These are phyloP conservation scores for Cornus suecica DNA, from an alignment of 148 eudicot species.

Conservation along the genomic window DNA sequence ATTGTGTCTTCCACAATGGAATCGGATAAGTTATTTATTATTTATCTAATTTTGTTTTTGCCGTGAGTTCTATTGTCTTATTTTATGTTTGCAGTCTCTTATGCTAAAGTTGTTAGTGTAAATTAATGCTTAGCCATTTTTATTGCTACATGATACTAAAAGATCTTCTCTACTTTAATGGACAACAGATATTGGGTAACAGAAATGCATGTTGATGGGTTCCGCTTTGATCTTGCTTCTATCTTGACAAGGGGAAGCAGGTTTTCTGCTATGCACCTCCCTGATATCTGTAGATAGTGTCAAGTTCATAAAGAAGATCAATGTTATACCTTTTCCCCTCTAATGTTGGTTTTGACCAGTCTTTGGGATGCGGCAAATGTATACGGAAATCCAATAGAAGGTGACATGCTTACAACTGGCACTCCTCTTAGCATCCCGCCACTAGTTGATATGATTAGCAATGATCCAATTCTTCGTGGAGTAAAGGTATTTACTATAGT, in stretches of 20 bases:
- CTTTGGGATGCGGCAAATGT: slow-evolving; percentile 91
- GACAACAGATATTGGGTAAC: slow-evolving; percentile 91
- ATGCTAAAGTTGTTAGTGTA: neutral
- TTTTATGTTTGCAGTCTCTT: neutral
- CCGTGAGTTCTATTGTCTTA: too few species aligned
- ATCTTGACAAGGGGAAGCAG: slow-evolving; percentile 95
- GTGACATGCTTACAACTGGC: slow-evolving; percentile 72
- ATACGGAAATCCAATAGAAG: slow-evolving; percentile 56
- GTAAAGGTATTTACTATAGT: slow-evolving; percentile 49
- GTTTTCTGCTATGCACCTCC: slow-evolving; percentile 29
- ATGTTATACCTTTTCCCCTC: slow-evolving; percentile 4
- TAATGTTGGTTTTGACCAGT: slow-evolving; percentile 15
- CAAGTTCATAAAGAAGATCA: slow-evolving; percentile 4
- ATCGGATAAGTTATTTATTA: too few species aligned
- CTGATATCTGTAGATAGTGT: neutral
- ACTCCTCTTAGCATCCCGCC: slow-evolving; percentile 85
- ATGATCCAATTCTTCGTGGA: slow-evolving; percentile 81
- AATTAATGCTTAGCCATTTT: neutral
- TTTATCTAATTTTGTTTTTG: too few species aligned
- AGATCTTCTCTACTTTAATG: neutral
- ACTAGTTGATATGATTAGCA: slow-evolving; percentile 91
- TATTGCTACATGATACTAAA: slow-evolving; percentile 7
- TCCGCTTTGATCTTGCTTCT: slow-evolving; percentile 99
- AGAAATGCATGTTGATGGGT: slow-evolving; percentile 98
- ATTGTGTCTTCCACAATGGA: too few species aligned